A percentile compares a stretch with the other conserved stretches of the same genome.
Evolutionary conservation across 495 filamentous ascomycete genomes (phyloP).

Genomic region (Tuber magnatum): DNA sequence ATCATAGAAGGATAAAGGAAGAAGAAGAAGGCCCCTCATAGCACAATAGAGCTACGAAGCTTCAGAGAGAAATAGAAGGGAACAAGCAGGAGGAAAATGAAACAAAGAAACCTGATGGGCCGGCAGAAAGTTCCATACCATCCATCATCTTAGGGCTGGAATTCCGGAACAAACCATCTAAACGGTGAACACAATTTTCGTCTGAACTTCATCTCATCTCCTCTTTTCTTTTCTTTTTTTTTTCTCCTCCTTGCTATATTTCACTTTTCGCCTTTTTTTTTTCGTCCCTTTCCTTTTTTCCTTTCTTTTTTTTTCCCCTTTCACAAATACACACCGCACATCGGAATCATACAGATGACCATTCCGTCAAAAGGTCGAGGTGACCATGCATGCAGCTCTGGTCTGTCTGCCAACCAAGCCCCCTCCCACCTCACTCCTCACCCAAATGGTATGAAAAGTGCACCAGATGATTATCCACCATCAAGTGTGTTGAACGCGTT

Average conservation of each 20-base stretch:
- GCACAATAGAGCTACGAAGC: not conserved
- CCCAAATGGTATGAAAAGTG: not conserved
- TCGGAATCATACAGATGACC: slow-evolving; percentile 4
- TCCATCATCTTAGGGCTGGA: not conserved
- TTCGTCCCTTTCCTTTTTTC: too few species aligned
- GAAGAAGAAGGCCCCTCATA: not conserved
- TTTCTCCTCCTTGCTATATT: not conserved
- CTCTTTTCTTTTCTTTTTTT: not conserved
- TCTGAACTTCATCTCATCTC: slow-evolving; percentile 4
- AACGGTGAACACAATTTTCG: not conserved
- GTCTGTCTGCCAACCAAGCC: not conserved
- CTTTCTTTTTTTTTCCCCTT: not conserved
- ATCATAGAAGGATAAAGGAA: too few species aligned
- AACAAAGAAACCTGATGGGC: not conserved
- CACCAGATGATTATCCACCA: not conserved
- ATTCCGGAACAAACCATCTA: not conserved
- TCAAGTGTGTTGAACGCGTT: not conserved
- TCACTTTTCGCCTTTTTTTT: not conserved
- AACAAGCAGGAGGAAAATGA: not conserved
- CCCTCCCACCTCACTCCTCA: not conserved
- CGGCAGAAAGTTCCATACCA: not conserved
- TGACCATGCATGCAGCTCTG: not conserved
- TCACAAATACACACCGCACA: not conserved
- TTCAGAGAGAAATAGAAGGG: not conserved
- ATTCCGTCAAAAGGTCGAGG: not conserved